These are phyloP conservation scores for Forsythia viridissima DNA, from an alignment of 257 asterid genomes.

Conservation along the genomic window DNA sequence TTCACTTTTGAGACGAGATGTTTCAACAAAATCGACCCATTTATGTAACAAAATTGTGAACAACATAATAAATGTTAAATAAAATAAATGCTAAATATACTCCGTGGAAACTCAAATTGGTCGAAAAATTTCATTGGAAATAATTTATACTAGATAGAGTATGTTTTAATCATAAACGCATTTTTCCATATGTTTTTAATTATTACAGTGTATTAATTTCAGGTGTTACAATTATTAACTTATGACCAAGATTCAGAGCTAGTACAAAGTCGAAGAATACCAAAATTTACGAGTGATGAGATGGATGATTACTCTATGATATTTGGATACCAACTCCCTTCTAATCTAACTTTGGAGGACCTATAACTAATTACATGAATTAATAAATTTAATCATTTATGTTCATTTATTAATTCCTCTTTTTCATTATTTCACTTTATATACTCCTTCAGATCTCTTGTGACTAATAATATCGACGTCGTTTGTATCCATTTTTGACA, in stretches of 20 bases:
- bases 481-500: background rate
- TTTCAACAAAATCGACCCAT: too few relatives aligned
- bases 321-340: constrained; percentile 72
- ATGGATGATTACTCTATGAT: constrained; percentile 80
- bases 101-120: too few relatives aligned
- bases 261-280: constrained; percentile 61
- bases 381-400: too few relatives aligned
- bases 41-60: too few relatives aligned
- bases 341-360: constrained; percentile 31
- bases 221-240: constrained; percentile 65
- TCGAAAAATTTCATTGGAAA: background rate
- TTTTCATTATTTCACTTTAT: too few relatives aligned
- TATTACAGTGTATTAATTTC: background rate
- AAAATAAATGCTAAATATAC: too few relatives aligned
- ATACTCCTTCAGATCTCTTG: too few relatives aligned
- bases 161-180: background rate
- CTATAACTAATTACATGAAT: too few relatives aligned
- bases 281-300: constrained; percentile 82
- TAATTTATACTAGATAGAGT: background rate
- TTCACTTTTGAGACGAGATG: too few relatives aligned
- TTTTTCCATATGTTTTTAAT: background rate
- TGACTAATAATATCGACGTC: too few relatives aligned
- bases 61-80: too few relatives aligned
- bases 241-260: constrained; percentile 45
- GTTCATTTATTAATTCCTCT: too few relatives aligned